phyloP scores from a whole-genome alignment of 116 monocot genomes.

The Thalassia testudinum region DNA sequence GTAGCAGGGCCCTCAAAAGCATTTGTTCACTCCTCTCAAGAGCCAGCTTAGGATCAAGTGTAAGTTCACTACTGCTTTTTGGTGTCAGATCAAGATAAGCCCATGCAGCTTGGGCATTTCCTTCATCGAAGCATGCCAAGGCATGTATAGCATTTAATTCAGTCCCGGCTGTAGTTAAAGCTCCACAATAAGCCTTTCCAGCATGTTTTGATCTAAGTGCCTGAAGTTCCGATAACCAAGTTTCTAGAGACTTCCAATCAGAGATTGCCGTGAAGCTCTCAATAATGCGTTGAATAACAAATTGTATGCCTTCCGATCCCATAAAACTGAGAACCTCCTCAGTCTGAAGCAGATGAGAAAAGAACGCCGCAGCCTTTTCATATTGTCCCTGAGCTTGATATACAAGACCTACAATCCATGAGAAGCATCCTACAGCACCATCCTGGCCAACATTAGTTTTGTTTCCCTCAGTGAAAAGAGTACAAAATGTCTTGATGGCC shows the following conservation, averaged over 20 bases:
- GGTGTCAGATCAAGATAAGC: constrained; percentile 88
- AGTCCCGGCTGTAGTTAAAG: constrained; percentile 86
- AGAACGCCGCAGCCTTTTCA: constrained; percentile 96
- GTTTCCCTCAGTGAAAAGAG: constrained; percentile 33
- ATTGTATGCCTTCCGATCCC: constrained; percentile 90
- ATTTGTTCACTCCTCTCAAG: constrained; percentile 94
- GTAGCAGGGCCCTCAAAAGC: constrained; percentile 83
- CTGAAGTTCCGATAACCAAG: constrained; percentile 80
- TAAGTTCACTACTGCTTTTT: constrained; percentile 72
- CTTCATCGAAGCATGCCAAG: constrained; percentile 82
- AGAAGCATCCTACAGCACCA: constrained; percentile 23
- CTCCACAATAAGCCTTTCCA: constrained; percentile 86
- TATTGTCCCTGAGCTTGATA: constrained; percentile 81
- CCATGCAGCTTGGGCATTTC: constrained; percentile 60
- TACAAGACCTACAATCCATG: constrained; percentile 82
- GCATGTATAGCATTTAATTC: constrained; percentile 91
- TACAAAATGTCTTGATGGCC: constrained; percentile 31
- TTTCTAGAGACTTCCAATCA: constrained; percentile 91
- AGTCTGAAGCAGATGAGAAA: constrained; percentile 80
- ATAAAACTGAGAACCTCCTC: constrained; percentile 55
- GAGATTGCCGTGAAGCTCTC: constrained; percentile 75
- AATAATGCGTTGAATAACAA: constrained; percentile 68
- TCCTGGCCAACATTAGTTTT: constrained; percentile 8
- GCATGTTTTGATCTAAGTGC: constrained; percentile 68
- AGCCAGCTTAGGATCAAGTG: constrained; percentile 76